Conservation (phyloP, 306 rosid genomes). For the Fagus sylvatica region DNA sequence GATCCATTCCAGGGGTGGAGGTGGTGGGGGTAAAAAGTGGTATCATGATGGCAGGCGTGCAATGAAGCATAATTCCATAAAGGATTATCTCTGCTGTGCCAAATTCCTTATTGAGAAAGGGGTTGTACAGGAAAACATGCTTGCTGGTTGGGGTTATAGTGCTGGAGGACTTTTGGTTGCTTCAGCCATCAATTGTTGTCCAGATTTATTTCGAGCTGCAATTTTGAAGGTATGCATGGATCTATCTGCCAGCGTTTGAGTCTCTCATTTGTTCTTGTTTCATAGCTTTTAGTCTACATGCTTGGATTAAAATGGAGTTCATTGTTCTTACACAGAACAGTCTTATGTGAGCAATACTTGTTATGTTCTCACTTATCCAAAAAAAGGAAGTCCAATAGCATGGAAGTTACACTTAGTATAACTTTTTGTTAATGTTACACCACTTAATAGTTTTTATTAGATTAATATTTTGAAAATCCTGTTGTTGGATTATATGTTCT, state of each 20-base stretch:
- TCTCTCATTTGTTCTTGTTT: constrained; percentile 22
- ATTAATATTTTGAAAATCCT: too few relatives aligned
- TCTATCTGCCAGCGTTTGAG: constrained; percentile 8
- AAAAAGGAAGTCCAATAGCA: not conserved
- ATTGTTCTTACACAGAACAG: not conserved
- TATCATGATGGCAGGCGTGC: constrained; percentile 73
- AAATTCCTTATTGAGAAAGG: constrained; percentile 64
- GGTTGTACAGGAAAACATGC: constrained; percentile 69
- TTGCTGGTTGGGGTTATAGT: constrained; percentile 87
- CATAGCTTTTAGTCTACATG: constrained; percentile 17
- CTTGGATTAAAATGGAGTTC: constrained; percentile 11
- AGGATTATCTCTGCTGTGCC: constrained; percentile 85
- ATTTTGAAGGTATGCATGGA: constrained; percentile 65
- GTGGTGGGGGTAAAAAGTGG: constrained; percentile 91
- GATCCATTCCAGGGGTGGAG: constrained; percentile 78
- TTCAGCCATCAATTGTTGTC: constrained; percentile 73
- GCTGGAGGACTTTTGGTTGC: constrained; percentile 97
- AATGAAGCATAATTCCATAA: constrained; percentile 69
- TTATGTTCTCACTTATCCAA: not conserved
- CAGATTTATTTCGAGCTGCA: constrained; percentile 78
- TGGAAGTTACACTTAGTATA: not conserved
- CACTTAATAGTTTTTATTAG: too few relatives aligned
- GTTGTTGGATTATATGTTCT: too few relatives aligned
- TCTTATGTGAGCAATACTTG: not conserved
- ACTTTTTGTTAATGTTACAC: too few relatives aligned